These are phyloP conservation scores for Penicillium verhagenii DNA, from an alignment of 495 filamentous ascomycete genomes.

Conservation along the genomic window DNA sequence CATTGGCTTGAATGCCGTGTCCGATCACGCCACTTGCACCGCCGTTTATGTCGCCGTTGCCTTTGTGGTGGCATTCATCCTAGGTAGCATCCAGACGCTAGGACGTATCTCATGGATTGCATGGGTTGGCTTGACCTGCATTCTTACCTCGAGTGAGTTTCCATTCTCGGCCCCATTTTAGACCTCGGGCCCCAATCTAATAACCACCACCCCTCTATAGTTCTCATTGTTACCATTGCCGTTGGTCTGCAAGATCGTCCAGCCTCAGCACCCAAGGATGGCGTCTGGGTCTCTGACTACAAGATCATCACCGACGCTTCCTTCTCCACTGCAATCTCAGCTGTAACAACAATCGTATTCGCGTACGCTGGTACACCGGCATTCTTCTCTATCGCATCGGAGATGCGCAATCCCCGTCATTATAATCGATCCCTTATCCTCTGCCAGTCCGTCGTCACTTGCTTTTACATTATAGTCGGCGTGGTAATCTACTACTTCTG, in stretches of 20 bases:
- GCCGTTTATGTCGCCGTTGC: conserved; percentile 42
- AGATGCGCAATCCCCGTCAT: conserved; percentile 65
- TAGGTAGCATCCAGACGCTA: conserved; percentile 40
- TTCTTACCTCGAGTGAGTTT: conserved; percentile 36
- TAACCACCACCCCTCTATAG: conserved; percentile 44
- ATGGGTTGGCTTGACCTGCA: conserved; percentile 38
- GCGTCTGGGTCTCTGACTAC: conserved; percentile 33
- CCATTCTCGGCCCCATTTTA: conserved; percentile 21
- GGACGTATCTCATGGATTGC: conserved; percentile 38
- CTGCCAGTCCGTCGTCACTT: conserved; percentile 45
- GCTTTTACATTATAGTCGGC: conserved; percentile 63
- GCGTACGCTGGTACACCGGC: conserved; percentile 61
- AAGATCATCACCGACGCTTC: conserved; percentile 25
- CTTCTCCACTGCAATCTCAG: conserved; percentile 49
- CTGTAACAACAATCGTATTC: conserved; percentile 69
- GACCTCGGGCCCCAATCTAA: neutral
- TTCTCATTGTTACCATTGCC: conserved; percentile 68
- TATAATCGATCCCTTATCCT: conserved; percentile 53
- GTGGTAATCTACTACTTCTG: conserved; percentile 67
- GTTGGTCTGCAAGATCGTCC: conserved; percentile 55
- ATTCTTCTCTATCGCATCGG: conserved; percentile 70
- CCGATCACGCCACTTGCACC: conserved; percentile 63
- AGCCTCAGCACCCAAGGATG: conserved; percentile 31
- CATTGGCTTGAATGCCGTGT: conserved; percentile 67
- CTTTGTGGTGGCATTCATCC: conserved; percentile 29